A percentile compares a stretch with the other conserved stretches of the same genome.
Evolutionary conservation across 352 stramenopile species (phyloP).

Genomic region (Phytophthora meadii): DNA sequence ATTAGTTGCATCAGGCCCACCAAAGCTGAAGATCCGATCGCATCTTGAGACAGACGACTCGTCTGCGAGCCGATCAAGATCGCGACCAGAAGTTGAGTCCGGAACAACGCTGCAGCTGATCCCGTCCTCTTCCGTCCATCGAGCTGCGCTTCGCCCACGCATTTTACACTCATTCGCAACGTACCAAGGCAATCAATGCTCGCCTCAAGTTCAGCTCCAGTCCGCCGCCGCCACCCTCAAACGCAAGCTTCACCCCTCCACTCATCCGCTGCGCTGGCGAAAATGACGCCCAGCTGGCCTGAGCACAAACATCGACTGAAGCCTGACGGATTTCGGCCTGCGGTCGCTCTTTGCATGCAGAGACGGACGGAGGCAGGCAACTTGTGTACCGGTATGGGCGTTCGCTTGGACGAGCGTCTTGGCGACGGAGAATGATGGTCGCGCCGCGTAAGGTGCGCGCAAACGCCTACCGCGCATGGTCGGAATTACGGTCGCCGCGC

Average conservation of each 20-base stretch:
- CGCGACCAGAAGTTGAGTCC: too few relatives aligned
- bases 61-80: conserved; percentile 1
- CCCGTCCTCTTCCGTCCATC: too few relatives aligned
- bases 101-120: too few relatives aligned
- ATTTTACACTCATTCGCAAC: too few relatives aligned
- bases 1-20: background rate
- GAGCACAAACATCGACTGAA: background rate
- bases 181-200: too few relatives aligned
- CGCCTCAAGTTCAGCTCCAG: too few relatives aligned
- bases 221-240: background rate
- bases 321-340: background rate
- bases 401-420: background rate
- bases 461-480: background rate
- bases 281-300: background rate
- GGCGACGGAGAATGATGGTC: background rate
- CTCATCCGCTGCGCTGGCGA: conserved; percentile 1
- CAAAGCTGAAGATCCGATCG: conserved; percentile 16
- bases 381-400: background rate
- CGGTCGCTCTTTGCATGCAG: background rate
- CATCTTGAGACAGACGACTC: conserved; percentile 6
- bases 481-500: background rate
- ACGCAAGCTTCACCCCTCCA: background rate
- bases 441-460: background rate
- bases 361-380: background rate
- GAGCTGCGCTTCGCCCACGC: too few relatives aligned